Conservation (phyloP, 345 rosid species). For the Eucalyptus victrix region DNA sequence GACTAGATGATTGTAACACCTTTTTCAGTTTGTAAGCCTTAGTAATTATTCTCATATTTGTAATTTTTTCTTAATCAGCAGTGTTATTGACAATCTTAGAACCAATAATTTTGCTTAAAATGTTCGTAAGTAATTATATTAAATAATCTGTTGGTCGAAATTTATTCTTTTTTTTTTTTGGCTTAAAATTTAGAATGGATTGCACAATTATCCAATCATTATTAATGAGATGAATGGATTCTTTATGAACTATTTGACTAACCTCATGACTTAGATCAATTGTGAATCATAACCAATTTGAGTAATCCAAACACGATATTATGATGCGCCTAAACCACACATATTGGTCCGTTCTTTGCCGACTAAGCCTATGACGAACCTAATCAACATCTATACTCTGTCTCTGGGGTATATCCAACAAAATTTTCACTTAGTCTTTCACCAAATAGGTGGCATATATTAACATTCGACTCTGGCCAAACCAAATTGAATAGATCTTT, state of each 20-base stretch:
- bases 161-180: too few relatives aligned
- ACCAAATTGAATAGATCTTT: not conserved
- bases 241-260: not conserved
- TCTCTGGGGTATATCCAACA: not conserved
- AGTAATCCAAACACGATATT: not conserved
- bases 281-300: not conserved
- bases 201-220: not conserved
- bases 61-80: not conserved
- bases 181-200: not conserved
- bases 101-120: not conserved
- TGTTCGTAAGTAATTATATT: not conserved
- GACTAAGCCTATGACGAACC: not conserved
- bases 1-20: not conserved
- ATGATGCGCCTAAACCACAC: not conserved
- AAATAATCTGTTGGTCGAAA: not conserved
- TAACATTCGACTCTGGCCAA: not conserved
- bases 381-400: not conserved
- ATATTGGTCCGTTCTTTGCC: not conserved
- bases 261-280: not conserved
- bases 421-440: not conserved
- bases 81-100: too few relatives aligned
- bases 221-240: not conserved
- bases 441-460: not conserved
- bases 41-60: not conserved
- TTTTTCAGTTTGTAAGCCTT: not conserved